Evolutionary conservation across 805 yeast genomes (phyloP).

Genomic region (Wickerhamomyces sydowiorum): DNA sequence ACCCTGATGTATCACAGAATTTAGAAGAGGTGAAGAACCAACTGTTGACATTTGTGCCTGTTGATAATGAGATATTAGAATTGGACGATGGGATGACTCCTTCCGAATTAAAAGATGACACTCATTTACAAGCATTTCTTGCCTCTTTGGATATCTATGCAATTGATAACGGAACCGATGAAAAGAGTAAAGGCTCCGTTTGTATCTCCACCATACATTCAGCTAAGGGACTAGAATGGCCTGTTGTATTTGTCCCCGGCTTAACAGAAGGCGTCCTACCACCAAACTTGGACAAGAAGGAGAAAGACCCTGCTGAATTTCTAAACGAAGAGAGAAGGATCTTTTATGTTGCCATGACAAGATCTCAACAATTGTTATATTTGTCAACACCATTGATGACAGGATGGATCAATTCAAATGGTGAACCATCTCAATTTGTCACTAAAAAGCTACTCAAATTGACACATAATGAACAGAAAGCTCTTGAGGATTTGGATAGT

Average conservation of each 20-base stretch:
- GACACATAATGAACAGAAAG: neutral
- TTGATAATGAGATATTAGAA: slow-evolving; percentile 17
- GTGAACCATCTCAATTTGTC: neutral
- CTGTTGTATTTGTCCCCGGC: slow-evolving; percentile 79
- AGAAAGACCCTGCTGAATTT: slow-evolving; percentile 20
- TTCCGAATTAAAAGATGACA: slow-evolving; percentile 8
- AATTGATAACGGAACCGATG: slow-evolving; percentile 14
- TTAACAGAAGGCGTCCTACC: slow-evolving; percentile 65
- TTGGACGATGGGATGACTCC: neutral
- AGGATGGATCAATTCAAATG: neutral
- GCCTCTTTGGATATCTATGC: slow-evolving; percentile 31
- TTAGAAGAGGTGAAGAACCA: slow-evolving; percentile 34
- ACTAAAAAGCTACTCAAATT: neutral
- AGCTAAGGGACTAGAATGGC: slow-evolving; percentile 95
- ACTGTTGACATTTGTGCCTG: slow-evolving; percentile 29
- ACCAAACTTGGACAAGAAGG: slow-evolving; percentile 37
- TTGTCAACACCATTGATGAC: slow-evolving; percentile 19
- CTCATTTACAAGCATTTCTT: slow-evolving; percentile 27
- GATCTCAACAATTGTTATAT: slow-evolving; percentile 62
- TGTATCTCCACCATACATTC: slow-evolving; percentile 83
- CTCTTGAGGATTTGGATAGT: neutral
- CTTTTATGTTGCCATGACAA: slow-evolving; percentile 81
- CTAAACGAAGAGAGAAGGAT: slow-evolving; percentile 78
- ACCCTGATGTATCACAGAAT: slow-evolving; percentile 29
- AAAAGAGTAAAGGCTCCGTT: slow-evolving; percentile 28